A percentile compares a stretch with the other conserved stretches of the same genome.
phyloP scores from a whole-genome alignment of 2,329 filamentous ascomycete species.

The Trichoderma lentiforme region DNA sequence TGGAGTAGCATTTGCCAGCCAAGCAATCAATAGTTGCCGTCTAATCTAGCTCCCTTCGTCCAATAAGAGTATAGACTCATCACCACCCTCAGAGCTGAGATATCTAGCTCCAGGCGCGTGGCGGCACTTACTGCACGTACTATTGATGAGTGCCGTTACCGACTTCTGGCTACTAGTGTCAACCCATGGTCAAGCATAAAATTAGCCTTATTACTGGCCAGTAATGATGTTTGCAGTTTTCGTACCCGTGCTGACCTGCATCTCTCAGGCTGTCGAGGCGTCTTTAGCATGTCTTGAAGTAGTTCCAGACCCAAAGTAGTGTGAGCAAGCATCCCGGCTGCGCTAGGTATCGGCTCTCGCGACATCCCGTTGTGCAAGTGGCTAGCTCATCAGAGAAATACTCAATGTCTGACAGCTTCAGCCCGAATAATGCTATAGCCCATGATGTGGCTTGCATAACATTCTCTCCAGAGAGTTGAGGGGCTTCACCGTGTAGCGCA shows the following conservation, averaged over 20 bases:
- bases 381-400: neutral
- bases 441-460: neutral
- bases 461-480: neutral
- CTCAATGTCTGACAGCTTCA: neutral
- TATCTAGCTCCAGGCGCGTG: neutral
- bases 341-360: neutral
- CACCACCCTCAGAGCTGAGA: neutral
- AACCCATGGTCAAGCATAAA: neutral
- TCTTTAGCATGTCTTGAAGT: neutral
- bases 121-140: neutral
- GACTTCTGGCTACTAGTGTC: neutral
- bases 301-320: neutral
- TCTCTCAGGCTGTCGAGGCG: neutral
- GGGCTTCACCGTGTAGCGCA: neutral
- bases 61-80: neutral
- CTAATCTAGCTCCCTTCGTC: neutral
- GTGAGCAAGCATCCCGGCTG: neutral
- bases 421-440: neutral
- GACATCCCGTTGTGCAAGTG: neutral
- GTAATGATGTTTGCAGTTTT: neutral
- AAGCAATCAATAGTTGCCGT: neutral
- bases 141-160: neutral
- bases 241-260: neutral
- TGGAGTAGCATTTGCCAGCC: neutral
- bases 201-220: neutral